Percentiles rank a stretch among this genome's conserved stretches.
Evolutionary conservation across 345 rosid species (phyloP).

Genomic region (Rhodamnia rubescens): DNA sequence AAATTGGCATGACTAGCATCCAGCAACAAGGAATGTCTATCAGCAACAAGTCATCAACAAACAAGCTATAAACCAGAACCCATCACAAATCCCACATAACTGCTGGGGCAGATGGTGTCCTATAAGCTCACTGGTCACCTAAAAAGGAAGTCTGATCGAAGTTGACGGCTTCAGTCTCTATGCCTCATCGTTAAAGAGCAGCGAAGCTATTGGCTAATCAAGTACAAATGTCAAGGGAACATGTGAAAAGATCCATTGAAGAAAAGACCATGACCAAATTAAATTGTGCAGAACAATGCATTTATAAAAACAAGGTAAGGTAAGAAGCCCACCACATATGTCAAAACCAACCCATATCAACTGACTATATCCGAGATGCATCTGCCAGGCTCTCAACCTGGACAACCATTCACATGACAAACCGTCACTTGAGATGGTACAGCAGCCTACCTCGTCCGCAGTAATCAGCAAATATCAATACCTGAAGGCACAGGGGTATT

Average conservation of each 20-base stretch:
- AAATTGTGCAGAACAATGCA: constrained; percentile 8
- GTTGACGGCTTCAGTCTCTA: background rate
- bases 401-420: background rate
- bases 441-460: background rate
- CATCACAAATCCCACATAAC: background rate
- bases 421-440: background rate
- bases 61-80: background rate
- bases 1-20: background rate
- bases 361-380: background rate
- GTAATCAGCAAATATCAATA: background rate
- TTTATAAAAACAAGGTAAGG: constrained; percentile 1
- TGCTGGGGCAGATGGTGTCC: background rate
- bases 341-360: constrained; percentile 5
- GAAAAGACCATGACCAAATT: constrained; percentile 15
- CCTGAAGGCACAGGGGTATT: background rate
- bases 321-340: constrained; percentile 5
- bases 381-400: constrained; percentile 8
- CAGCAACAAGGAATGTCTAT: background rate
- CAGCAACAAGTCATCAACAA: background rate
- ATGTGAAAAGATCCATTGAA: constrained; percentile 14
- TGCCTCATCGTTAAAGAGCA: background rate
- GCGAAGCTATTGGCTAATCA: background rate
- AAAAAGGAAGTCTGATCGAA: background rate
- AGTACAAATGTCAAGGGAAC: constrained; percentile 9
- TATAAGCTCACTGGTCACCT: background rate